These are phyloP conservation scores for Metschnikowia vanudenii DNA, from an alignment of 805 yeast species.

Conservation along the genomic window DNA sequence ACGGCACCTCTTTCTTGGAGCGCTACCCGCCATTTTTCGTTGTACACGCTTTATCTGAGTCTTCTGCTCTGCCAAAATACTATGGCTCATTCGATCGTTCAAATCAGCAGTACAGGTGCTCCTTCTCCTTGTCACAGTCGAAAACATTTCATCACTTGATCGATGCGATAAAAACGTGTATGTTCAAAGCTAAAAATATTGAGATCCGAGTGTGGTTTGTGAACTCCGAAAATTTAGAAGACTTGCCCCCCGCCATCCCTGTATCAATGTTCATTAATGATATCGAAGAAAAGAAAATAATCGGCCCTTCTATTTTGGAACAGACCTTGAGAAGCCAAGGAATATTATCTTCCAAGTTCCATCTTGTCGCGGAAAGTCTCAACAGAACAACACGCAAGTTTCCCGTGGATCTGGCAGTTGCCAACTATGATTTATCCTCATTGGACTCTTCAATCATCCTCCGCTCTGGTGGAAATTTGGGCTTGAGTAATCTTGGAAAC, in stretches of 20 bases:
- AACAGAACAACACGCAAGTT: constrained; percentile 21
- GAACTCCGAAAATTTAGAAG: constrained; percentile 23
- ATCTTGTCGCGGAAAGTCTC: constrained; percentile 29
- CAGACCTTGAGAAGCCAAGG: constrained; percentile 33
- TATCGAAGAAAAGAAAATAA: constrained; percentile 28
- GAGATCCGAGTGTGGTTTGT: constrained; percentile 41
- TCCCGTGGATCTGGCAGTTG: constrained; percentile 24
- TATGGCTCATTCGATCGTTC: constrained; percentile 8
- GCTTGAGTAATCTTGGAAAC: constrained; percentile 72
- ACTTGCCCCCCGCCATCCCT: constrained; percentile 25
- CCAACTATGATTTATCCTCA: constrained; percentile 1
- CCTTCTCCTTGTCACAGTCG: constrained; percentile 30
- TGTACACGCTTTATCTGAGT: constrained; percentile 33
- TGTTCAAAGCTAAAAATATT: constrained; percentile 21
- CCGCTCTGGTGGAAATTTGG: constrained; percentile 50
- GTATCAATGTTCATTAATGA: constrained; percentile 29
- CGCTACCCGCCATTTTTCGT: constrained; percentile 36
- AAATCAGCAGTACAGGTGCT: constrained; percentile 3
- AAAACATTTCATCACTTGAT: constrained; percentile 35
- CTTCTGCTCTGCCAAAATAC: constrained; percentile 1
- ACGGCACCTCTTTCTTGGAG: constrained; percentile 33
- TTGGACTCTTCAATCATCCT: constrained; percentile 16
- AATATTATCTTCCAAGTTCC: constrained; percentile 23
- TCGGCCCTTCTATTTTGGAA: constrained; percentile 24
- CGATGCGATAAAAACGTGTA: constrained; percentile 24